Base-by-base conservation (phyloP, 139 green algal species). In the Auxenochlorella protothecoides region DNA sequence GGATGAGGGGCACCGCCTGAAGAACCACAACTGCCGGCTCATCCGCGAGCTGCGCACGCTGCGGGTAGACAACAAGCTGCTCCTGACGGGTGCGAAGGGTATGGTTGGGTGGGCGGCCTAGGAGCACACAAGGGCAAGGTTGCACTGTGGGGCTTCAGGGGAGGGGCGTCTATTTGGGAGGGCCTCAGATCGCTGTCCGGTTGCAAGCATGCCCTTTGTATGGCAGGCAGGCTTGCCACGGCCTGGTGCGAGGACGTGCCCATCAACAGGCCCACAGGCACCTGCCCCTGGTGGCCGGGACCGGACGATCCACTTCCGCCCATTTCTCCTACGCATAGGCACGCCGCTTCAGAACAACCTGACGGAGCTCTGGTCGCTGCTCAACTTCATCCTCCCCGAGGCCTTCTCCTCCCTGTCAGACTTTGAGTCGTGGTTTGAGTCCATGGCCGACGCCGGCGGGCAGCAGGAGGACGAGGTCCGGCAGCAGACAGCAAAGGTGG, bases 341-440 rank as follows among this genome's bases (percentile, higher is more conserved):
- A 99, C 95, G 0, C 95, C 95, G 14, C 85, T 99, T 70, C 95
- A 99, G 81, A 99, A 99, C 88, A 97, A 97, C 81, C 86, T 98
- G 65, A 69, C 75, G 11, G 95, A 99, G 87, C 84, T 99, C 70
- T 99, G 94, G 94, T 92, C 83, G 51, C 84, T 99, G 66, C 85
- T 99, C 62, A 98, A 98, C 85, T 99, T 98, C 86, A 79, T 98
- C 71, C 85, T 98, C 74, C 92, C 95, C 4, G 83, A 97, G 55
- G 81, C 96, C 51, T 99, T 98, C 79, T 78, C 60, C 65, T 84
- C 72, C 65, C 78, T 96, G 57, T 76, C 80, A 3, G 83, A 94
- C 77, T 98, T 98, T 70, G 83, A 96, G 81, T 81, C 70, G 6
- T 97, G 93, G 90, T 98, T 96, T 77, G 92, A 96, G 75, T 91